phyloP scores from a whole-genome alignment of 805 yeast genomes.

The Lipomyces anomalus region DNA sequence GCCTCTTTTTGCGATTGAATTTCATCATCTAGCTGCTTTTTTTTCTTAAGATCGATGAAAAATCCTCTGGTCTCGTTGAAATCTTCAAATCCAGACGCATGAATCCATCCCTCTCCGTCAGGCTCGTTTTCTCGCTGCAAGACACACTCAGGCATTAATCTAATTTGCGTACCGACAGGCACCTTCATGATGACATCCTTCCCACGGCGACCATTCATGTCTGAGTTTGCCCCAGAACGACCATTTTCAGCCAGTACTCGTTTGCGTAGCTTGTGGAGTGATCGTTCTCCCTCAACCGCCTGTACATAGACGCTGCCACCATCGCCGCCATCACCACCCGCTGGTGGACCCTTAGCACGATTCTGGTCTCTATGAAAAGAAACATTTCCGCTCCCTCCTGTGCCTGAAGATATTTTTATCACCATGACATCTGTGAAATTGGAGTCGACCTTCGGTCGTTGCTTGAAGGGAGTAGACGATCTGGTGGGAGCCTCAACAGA shows the following conservation, averaged over 20 bases:
- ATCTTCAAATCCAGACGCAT: constrained; percentile 68
- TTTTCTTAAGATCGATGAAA: constrained; percentile 57
- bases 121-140: constrained; percentile 47
- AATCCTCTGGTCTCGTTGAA: constrained; percentile 61
- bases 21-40: constrained; percentile 61
- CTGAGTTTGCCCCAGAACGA: constrained; percentile 61
- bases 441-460: constrained; percentile 13
- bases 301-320: constrained; percentile 86
- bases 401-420: constrained; percentile 64
- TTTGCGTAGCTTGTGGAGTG: constrained; percentile 63
- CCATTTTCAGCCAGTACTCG: constrained; percentile 73
- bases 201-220: constrained; percentile 83
- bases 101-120: constrained; percentile 85
- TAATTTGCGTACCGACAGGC: constrained; percentile 83
- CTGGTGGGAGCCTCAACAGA: too few relatives aligned
- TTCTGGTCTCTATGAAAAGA: constrained; percentile 86
- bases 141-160: constrained; percentile 28
- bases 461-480: constrained; percentile 1
- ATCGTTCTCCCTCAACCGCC: constrained; percentile 65
- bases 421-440: constrained; percentile 60
- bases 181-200: constrained; percentile 73
- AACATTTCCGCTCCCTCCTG: constrained; percentile 83
- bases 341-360: constrained; percentile 84
- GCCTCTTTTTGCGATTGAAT: constrained; percentile 54
- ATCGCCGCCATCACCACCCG: constrained; percentile 97